phyloP scores from a whole-genome alignment of 2,329 filamentous ascomycete genomes.

The Aspergillus neoniger region DNA sequence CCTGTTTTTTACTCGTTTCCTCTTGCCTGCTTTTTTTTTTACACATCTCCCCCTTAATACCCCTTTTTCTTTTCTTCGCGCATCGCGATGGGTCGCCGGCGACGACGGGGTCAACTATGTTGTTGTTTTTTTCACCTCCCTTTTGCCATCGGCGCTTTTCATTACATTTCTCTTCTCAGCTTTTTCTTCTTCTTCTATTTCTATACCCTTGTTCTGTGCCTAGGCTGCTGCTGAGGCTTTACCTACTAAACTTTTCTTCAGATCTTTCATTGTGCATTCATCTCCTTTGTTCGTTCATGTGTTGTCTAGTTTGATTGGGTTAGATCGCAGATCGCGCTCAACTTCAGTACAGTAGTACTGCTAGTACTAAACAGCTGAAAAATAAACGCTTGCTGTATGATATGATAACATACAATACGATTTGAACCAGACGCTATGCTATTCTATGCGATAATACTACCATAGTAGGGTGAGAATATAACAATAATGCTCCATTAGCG shows the following conservation, averaged over 20 bases:
- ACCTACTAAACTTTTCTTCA: too few relatives aligned
- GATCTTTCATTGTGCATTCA: neutral
- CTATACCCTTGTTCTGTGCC: constrained; percentile 3
- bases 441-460: neutral
- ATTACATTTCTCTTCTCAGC: constrained; percentile 2
- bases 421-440: too few relatives aligned
- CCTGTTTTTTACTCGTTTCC: too few relatives aligned
- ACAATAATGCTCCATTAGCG: neutral
- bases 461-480: neutral
- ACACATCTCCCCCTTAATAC: neutral
- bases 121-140: neutral
- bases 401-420: neutral
- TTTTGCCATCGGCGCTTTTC: neutral
- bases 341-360: too few relatives aligned
- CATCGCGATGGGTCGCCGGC: constrained; percentile 7
- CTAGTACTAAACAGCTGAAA: neutral
- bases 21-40: constrained; percentile 12
- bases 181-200: neutral
- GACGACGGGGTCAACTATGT: neutral
- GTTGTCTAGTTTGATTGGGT: neutral
- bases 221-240: neutral
- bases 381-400: neutral
- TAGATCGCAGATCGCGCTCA: neutral
- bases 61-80: constrained; percentile 6
- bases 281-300: neutral